Evolutionary conservation across 192 early-diverging fungal species (phyloP).

Genomic region (Diversispora epigaea): DNA sequence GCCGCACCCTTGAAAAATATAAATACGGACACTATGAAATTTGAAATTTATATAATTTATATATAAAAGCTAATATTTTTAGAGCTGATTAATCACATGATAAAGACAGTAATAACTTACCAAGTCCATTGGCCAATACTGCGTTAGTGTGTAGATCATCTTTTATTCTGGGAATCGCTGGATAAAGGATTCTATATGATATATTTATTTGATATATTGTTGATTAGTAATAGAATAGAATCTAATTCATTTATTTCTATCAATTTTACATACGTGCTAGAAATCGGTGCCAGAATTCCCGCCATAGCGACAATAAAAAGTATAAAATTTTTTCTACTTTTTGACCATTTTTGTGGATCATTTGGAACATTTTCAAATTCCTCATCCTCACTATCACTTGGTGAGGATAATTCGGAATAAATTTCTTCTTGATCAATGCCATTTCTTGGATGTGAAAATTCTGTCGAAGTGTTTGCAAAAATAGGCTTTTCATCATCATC

Average conservation of each 20-base stretch:
- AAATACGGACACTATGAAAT: neutral
- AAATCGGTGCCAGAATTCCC: neutral
- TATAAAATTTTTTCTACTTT: neutral
- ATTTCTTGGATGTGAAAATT: no score
- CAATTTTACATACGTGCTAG: neutral
- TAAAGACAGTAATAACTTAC: neutral
- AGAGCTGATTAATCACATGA: neutral
- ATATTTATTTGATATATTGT: neutral
- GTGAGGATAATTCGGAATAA: no score
- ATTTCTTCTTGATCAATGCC: no score
- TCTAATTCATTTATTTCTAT: neutral
- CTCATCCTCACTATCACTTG: no score
- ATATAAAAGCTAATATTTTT: neutral
- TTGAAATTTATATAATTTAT: no score
- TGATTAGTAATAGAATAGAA: neutral
- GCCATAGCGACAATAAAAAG: neutral
- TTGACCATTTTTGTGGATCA: neutral
- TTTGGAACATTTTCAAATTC: neutral
- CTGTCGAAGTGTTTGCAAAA: no score
- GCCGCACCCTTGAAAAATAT: neutral
- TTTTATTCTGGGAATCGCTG: neutral
- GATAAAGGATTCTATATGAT: slow-evolving; percentile 11
- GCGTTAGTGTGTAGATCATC: slow-evolving; percentile 3
- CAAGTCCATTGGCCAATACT: neutral
- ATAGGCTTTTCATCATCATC: no score